Conservation (phyloP, 164 flowering plant species). For the Piper betle region DNA sequence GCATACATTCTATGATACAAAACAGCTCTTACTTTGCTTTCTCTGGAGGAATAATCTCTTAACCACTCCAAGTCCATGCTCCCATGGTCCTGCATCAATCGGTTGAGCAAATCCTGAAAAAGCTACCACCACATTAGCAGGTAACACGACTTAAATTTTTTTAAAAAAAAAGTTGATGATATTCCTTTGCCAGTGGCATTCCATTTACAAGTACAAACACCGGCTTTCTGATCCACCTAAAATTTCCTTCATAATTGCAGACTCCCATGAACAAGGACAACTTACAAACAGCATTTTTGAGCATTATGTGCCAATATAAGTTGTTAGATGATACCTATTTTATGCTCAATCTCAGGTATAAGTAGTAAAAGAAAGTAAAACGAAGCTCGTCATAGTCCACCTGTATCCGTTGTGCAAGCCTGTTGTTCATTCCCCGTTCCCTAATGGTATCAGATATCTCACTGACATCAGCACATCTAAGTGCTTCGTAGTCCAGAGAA, state of each 20-base stretch:
- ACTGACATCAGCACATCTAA: conserved; percentile 37
- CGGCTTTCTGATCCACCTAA: too few species aligned
- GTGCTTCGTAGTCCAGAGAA: conserved; percentile 69
- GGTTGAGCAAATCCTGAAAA: conserved; percentile 77
- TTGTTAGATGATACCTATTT: not conserved
- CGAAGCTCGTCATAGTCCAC: conserved; percentile 14
- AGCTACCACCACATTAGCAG: not conserved
- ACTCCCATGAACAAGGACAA: too few species aligned
- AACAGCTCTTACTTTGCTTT: conserved; percentile 74
- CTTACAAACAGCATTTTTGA: too few species aligned
- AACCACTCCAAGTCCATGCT: conserved; percentile 95
- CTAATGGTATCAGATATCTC: conserved; percentile 46
- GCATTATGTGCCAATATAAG: too few species aligned
- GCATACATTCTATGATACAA: not conserved
- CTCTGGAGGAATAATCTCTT: conserved; percentile 87
- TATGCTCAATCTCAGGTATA: not conserved
- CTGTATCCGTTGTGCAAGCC: conserved; percentile 61
- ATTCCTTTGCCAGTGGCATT: too few species aligned
- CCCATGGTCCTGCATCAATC: conserved; percentile 73
- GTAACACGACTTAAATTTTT: too few species aligned
- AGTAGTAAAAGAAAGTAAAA: too few species aligned
- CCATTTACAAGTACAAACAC: too few species aligned
- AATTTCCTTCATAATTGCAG: too few species aligned
- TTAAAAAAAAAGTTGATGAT: too few species aligned
- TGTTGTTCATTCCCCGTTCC: conserved; percentile 55